Percentiles rank a stretch among this genome's conserved stretches.
These are phyloP conservation scores for Nicotiana benthamiana DNA, from an alignment of 257 asterid genomes.

Conservation along the genomic window DNA sequence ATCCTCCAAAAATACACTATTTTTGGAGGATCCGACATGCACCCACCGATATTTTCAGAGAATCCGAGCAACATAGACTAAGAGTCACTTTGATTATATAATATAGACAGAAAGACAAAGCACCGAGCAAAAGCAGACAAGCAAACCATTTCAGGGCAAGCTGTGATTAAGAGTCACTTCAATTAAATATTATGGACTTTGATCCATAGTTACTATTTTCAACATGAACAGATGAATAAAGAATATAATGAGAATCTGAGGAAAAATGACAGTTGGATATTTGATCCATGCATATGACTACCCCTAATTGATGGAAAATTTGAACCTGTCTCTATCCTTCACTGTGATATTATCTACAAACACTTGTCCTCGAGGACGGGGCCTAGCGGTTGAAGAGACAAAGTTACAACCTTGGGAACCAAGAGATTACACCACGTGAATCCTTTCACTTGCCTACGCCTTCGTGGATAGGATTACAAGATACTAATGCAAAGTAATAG, in stretches of 20 bases:
- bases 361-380: background rate
- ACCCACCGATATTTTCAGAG: too few relatives aligned
- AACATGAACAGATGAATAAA: background rate
- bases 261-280: background rate
- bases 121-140: background rate
- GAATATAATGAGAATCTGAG: background rate
- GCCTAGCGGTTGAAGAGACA: background rate
- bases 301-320: background rate
- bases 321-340: background rate
- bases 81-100: background rate
- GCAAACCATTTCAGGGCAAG: background rate
- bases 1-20: too few relatives aligned
- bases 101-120: background rate
- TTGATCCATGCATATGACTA: background rate
- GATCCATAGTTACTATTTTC: background rate
- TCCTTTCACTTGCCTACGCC: background rate
- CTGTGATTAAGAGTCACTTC: background rate
- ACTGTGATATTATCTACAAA: background rate
- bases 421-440: background rate
- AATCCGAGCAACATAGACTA: too few relatives aligned
- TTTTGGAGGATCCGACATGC: too few relatives aligned
- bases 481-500: background rate
- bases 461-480: background rate
- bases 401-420: slow-evolving; percentile 2
- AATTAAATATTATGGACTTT: background rate